Conservation (phyloP, 2,329 filamentous ascomycete species). For the Escovopsis sp. region DNA sequence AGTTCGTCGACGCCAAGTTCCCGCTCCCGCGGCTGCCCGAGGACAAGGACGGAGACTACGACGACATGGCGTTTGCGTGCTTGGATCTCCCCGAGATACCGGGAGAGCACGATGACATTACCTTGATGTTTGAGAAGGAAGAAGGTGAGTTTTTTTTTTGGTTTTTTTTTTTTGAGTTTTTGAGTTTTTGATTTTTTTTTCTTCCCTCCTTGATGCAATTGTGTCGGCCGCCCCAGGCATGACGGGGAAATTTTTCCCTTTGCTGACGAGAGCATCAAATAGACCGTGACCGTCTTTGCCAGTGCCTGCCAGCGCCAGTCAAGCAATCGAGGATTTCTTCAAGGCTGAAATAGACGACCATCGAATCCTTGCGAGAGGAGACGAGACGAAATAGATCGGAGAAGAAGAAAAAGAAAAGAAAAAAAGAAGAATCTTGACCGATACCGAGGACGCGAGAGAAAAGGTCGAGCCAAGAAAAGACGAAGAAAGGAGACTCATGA, state of each 20-base stretch:
- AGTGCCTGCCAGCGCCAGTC: constrained; percentile 40
- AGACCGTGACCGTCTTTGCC: constrained; percentile 41
- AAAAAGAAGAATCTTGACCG: background rate
- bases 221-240: background rate
- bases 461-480: background rate
- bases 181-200: background rate
- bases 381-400: background rate
- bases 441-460: background rate
- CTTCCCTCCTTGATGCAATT: background rate
- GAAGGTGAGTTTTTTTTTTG: constrained; percentile 40
- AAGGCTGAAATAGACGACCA: constrained; percentile 12
- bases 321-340: constrained; percentile 29
- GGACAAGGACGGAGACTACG: constrained; percentile 34
- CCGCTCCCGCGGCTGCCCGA: constrained; percentile 53
- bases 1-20: constrained; percentile 83
- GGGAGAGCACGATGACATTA: constrained; percentile 84
- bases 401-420: background rate
- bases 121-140: constrained; percentile 69
- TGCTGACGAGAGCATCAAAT: background rate
- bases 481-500: background rate
- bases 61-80: constrained; percentile 63
- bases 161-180: too few relatives aligned
- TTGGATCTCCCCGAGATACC: constrained; percentile 80
- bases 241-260: constrained; percentile 9
- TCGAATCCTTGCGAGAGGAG: background rate